Base-by-base conservation (phyloP, 2,329 filamentous ascomycete species). In the Colletotrichum sp. region DNA sequence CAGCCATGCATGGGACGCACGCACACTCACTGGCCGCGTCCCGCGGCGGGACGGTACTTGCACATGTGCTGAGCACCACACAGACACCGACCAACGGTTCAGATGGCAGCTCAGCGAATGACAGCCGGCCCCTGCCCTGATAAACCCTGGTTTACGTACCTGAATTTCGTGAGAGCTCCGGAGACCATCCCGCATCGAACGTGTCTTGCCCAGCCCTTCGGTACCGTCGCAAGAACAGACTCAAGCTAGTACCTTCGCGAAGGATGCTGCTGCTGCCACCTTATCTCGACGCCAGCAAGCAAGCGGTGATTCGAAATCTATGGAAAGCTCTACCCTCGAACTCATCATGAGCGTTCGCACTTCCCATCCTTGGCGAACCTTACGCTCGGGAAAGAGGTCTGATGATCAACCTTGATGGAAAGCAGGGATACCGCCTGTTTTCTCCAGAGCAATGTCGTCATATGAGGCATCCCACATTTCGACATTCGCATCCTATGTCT, bases 101-200 rank as follows among this genome's bases (percentile, higher is more conserved):
- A 78, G 78, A 71, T 55, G 63, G 57, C 52, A 66, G 69, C 66
- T 7, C 77, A 70, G 73, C 65, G 72, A 81, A 78, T 80, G 70
- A 74, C 67, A 76, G 60, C 57, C n/a, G 67, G 18, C 64, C 67
- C 39, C n/a, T 30, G 26, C 48, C 18, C 43, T 52, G 74, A 76
- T 76, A 76, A 76, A 64, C 64, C 34, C 65, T 30, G 43, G 72
- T 77, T 84, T 85, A 85, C 83, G 82, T 84, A 84, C 81, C 83
- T 80, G 78, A 81, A 85, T 83, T 84, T 83, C 82, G 77, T 83
- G 81, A 81, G 71, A 39, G 66, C 64, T 63, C 66, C 30, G 14
- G 34, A 34, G 16, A 26, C 32, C 64, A 75, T 75, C 65, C 70
- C 63, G 70, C 73, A 68, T 74, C 59, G 34, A 48, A 65, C 71